These are phyloP conservation scores for Saururus chinensis DNA, from an alignment of 164 flowering plant species.

Conservation along the genomic window DNA sequence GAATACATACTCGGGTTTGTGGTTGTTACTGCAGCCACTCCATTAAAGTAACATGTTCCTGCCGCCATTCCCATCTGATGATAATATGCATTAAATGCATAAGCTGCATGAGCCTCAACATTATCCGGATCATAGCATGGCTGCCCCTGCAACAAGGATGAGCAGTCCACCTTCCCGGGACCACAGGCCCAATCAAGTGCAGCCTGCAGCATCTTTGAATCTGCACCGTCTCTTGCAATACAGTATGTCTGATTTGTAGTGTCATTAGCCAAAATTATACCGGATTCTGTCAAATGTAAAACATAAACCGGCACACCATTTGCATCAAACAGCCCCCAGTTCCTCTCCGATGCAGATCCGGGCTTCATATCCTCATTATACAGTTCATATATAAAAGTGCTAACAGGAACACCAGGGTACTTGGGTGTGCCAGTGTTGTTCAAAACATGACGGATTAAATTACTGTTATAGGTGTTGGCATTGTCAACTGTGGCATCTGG, in stretches of 20 bases:
- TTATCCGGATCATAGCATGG: conserved; percentile 77
- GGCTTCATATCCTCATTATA: conserved; percentile 76
- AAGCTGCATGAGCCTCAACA: conserved; percentile 61
- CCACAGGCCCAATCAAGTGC: conserved; percentile 96
- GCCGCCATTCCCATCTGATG: conserved; percentile 50
- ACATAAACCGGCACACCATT: conserved; percentile 57
- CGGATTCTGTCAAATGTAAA: conserved; percentile 60
- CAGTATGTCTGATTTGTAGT: conserved; percentile 78
- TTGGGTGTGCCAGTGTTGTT: conserved; percentile 89
- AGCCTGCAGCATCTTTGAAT: conserved; percentile 73
- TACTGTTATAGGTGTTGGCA: conserved; percentile 85
- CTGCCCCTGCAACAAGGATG: conserved; percentile 59
- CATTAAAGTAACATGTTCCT: conserved; percentile 77
- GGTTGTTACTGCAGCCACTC: conserved; percentile 72
- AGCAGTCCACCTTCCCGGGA: conserved; percentile 80
- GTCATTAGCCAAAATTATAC: conserved; percentile 70
- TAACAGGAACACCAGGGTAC: conserved; percentile 67
- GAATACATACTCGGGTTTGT: conserved; percentile 73
- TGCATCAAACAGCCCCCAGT: conserved; percentile 82
- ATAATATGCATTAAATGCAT: conserved; percentile 77
- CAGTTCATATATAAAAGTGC: conserved; percentile 86
- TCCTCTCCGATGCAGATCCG: conserved; percentile 68
- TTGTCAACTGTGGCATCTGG: conserved; percentile 66
- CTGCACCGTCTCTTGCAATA: conserved; percentile 55
- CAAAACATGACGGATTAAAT: conserved; percentile 63